phyloP scores from a whole-genome alignment of 2,329 filamentous ascomycete species.

The Intubia oerlemansii region DNA sequence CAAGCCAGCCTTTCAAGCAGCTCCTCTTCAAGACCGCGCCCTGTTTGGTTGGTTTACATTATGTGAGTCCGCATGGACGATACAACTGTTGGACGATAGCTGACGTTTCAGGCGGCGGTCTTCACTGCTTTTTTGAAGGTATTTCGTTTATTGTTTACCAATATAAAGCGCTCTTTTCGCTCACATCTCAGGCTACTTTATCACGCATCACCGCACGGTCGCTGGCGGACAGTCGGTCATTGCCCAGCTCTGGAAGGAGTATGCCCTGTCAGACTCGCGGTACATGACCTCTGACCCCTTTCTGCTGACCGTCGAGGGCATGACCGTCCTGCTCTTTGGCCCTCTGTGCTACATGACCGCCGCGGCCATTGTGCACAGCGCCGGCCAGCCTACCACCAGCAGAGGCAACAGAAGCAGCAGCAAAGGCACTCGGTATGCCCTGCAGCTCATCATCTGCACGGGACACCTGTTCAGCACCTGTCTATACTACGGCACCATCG shows the following conservation, averaged over 20 bases:
- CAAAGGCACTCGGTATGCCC: slow-evolving; percentile 22
- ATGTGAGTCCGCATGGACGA: slow-evolving; percentile 18
- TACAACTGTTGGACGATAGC: not conserved
- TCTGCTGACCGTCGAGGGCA: slow-evolving; percentile 68
- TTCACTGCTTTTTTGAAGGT: slow-evolving; percentile 74
- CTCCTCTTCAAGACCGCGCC: slow-evolving; percentile 18
- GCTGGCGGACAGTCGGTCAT: slow-evolving; percentile 49
- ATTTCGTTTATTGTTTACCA: not conserved
- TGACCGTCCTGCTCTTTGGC: slow-evolving; percentile 48
- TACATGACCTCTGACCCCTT: slow-evolving; percentile 69
- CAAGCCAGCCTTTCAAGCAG: slow-evolving; percentile 8
- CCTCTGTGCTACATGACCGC: slow-evolving; percentile 32
- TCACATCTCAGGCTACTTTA: slow-evolving; percentile 39
- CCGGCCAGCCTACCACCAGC: slow-evolving; percentile 10
- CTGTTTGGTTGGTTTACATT: slow-evolving; percentile 31
- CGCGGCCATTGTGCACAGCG: slow-evolving; percentile 18
- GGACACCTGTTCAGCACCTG: slow-evolving; percentile 39
- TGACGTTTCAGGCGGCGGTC: slow-evolving; percentile 28
- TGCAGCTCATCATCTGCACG: slow-evolving; percentile 28
- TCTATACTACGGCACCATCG: slow-evolving; percentile 38
- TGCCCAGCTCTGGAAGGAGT: slow-evolving; percentile 86
- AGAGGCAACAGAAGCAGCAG: too few relatives aligned
- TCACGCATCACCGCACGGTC: slow-evolving; percentile 44
- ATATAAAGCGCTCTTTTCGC: too few relatives aligned
- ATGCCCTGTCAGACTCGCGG: slow-evolving; percentile 66